Evolutionary conservation across 1,284 basidiomycete species (phyloP).

Genomic region (Sphaerobolus stellatus): DNA sequence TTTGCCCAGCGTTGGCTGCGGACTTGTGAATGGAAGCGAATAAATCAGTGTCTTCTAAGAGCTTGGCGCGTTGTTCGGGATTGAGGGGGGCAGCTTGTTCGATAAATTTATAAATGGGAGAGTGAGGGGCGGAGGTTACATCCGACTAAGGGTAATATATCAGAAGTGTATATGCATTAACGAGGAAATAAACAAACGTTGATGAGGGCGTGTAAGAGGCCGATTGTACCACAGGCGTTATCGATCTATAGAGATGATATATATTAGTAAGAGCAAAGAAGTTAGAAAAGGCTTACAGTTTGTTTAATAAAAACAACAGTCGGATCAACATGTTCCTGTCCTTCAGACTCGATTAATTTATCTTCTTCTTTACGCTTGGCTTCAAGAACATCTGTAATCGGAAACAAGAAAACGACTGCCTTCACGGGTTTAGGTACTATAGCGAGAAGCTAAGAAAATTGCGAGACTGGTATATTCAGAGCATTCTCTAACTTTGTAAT

Average conservation of each 20-base stretch:
- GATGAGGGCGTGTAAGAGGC: conserved; percentile 74
- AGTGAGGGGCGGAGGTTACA: conserved; percentile 52
- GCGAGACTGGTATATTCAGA: no score
- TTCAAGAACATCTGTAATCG: conserved; percentile 56
- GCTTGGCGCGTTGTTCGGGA: conserved; percentile 69
- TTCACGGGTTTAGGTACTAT: conserved; percentile 72
- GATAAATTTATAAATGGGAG: conserved; percentile 64
- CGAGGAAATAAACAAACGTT: conserved; percentile 51
- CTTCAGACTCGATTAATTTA: conserved; percentile 42
- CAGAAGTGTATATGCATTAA: neutral
- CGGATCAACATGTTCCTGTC: conserved; percentile 55
- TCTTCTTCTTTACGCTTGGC: conserved; percentile 59
- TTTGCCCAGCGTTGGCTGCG: conserved; percentile 70
- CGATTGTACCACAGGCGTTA: conserved; percentile 91
- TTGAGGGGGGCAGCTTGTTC: conserved; percentile 49
- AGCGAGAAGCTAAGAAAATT: conserved; percentile 67
- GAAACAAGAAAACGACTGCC: conserved; percentile 83
- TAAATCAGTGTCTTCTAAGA: conserved; percentile 72
- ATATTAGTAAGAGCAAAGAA: conserved; percentile 1
- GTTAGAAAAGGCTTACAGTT: conserved; percentile 48
- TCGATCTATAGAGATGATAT: conserved; percentile 52
- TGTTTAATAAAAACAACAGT: conserved; percentile 76
- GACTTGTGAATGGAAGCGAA: conserved; percentile 75
- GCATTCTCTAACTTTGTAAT: neutral
- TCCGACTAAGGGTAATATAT: conserved; percentile 44